These are phyloP conservation scores for Oryza coarctata DNA, from an alignment of 176 grass and related monocot species.

Conservation along the genomic window DNA sequence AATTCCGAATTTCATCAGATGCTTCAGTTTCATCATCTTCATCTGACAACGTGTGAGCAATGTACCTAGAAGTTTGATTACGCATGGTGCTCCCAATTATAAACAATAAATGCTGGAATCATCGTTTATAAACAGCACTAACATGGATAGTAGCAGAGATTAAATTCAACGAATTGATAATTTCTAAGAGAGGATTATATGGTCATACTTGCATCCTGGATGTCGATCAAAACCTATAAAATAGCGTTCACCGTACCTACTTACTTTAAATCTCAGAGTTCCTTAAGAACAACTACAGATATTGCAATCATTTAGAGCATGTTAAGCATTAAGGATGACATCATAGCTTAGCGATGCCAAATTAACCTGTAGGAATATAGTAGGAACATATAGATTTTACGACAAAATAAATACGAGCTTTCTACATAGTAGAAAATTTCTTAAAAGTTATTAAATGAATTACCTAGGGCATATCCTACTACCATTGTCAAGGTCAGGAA, in stretches of 20 bases:
- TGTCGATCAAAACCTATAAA: conserved; percentile 91
- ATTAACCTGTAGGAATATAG: background rate
- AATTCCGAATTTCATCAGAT: conserved; percentile 42
- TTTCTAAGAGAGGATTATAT: conserved; percentile 11
- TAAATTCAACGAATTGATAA: conserved; percentile 26
- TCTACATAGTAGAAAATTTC: conserved; percentile 7
- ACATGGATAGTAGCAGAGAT: conserved; percentile 20
- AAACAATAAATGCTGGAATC: conserved; percentile 22
- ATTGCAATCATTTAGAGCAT: background rate
- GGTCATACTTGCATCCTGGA: conserved; percentile 90
- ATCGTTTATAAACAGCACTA: conserved; percentile 21
- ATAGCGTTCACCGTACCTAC: conserved; percentile 81
- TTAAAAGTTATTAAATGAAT: conserved; percentile 22
- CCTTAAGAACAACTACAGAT: conserved; percentile 87
- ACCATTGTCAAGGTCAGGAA: conserved; percentile 53
- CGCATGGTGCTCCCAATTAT: background rate
- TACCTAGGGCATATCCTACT: conserved; percentile 89
- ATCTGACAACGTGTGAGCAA: conserved; percentile 56
- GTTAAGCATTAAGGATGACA: conserved; percentile 15
- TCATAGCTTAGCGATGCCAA: background rate
- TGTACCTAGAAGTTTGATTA: conserved; percentile 62
- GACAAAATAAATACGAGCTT: background rate
- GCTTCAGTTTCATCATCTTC: conserved; percentile 60
- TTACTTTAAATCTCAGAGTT: conserved; percentile 92
- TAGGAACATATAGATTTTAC: background rate